Evolutionary conservation across 768 basidiomycete genomes (phyloP), one percentile per base, ranked within the genome.

Genomic region (Lyophyllum shimeji): DNA sequence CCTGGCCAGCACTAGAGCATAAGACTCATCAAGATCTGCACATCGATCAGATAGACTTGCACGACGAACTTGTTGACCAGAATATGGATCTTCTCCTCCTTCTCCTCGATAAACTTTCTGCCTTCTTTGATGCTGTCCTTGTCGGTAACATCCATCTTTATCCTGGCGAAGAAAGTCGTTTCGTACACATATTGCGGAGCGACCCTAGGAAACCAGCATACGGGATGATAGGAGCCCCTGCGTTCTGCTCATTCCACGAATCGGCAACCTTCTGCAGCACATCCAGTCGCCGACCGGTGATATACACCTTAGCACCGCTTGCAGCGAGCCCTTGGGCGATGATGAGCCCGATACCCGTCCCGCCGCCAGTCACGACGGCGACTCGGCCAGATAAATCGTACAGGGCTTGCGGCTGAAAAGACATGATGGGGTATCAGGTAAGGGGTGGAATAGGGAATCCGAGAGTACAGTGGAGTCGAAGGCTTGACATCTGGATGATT

Each of bases 301-400:
- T 89, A 64, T 93, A 93, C 15, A 91, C 90, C 60, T 83, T 87
- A 13, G 90, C 89, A 1, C 90, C 89, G 62, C 85, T 87, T 25
- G 85, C 78, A 15, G 90, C 90, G 12, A 93, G 78, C 4, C 88
- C 90, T 51, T 78, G 76, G 8, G 89, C 74, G 53, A 90, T 90
- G 82, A 86, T 84, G 55, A 85, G 67, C 8, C 79, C 79, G 47
- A 81, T 82, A 1, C 81, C 80, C 0, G 80, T 80, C 33, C 80
- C 81, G 15, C 81, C 80, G 29, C 81, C 81, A 13, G 81, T 82
- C 17, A 82, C 81, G 18, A 82, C 55, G 18, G 79, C 80, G 27
- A 89, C 70, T 23, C 82, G 76, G n/a, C 83, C 85, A 21, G 76
- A 68, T 55, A 90, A 77, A 60, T 82, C 77, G 61, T 77, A 81